These are phyloP conservation scores for Xanthoconium stramineum DNA, from an alignment of 768 basidiomycete genomes.

Conservation along the genomic window DNA sequence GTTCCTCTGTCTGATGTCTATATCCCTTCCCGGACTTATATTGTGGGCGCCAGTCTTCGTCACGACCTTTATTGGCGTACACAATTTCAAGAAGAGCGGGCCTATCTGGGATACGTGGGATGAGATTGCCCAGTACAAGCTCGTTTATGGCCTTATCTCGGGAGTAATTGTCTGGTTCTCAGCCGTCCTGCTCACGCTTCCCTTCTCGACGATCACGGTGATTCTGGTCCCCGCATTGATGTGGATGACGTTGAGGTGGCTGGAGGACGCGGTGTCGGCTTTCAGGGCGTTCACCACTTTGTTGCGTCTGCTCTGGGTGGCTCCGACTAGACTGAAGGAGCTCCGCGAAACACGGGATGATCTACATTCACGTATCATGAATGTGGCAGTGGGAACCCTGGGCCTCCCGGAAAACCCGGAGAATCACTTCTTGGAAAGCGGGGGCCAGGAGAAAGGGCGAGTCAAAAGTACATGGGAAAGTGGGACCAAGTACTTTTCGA, in stretches of 20 bases:
- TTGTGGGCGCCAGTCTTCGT: constrained; percentile 80
- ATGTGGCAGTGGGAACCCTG: constrained; percentile 54
- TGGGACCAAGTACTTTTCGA: constrained; percentile 71
- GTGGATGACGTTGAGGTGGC: constrained; percentile 90
- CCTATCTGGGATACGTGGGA: constrained; percentile 86
- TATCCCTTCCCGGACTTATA: constrained; percentile 74
- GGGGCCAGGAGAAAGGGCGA: constrained; percentile 69
- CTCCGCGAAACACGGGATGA: constrained; percentile 53
- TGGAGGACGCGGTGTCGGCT: constrained; percentile 79
- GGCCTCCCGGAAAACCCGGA: constrained; percentile 72
- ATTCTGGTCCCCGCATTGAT: constrained; percentile 67
- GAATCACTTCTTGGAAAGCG: constrained; percentile 52
- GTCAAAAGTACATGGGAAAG: constrained; percentile 67
- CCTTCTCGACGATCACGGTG: constrained; percentile 53
- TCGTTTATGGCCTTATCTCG: constrained; percentile 75
- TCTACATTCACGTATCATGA: constrained; percentile 64
- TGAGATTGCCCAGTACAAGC: constrained; percentile 87
- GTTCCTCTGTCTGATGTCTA: constrained; percentile 55
- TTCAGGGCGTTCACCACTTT: constrained; percentile 72
- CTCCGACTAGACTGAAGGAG: constrained; percentile 50
- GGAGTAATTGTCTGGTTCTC: constrained; percentile 65
- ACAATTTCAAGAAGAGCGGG: constrained; percentile 76
- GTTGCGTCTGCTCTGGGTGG: constrained; percentile 58
- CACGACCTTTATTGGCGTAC: constrained; percentile 66
- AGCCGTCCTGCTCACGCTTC: constrained; percentile 57